A percentile compares a stretch with the other conserved stretches of the same genome.
Evolutionary conservation across 768 basidiomycete species (phyloP).

Genomic region (Panus rudis): DNA sequence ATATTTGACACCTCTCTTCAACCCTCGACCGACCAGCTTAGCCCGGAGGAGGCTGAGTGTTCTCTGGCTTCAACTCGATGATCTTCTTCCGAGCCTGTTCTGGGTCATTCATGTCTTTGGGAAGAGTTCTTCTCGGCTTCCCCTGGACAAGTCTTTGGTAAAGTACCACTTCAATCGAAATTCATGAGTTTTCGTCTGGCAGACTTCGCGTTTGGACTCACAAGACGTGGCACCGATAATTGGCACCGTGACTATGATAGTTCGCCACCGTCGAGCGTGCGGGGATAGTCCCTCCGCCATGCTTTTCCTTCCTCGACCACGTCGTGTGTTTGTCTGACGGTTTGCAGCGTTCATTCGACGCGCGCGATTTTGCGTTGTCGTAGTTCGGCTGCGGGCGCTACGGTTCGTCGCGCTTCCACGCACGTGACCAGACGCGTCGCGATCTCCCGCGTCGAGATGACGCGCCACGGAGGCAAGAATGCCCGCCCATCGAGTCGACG

Average conservation of each 20-base stretch:
- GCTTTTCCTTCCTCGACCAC: background rate
- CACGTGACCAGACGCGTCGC: too few species aligned
- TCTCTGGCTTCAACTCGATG: too few species aligned
- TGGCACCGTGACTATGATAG: conserved; percentile 56
- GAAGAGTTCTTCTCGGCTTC: conserved; percentile 38
- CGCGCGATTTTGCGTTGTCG: too few species aligned
- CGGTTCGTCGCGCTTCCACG: too few species aligned
- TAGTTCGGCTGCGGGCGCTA: too few species aligned
- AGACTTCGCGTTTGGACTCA: conserved; percentile 26
- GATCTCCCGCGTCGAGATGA: too few species aligned
- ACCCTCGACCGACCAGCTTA: too few species aligned
- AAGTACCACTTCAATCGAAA: conserved; percentile 43
- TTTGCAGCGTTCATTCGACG: background rate
- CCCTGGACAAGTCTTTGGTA: conserved; percentile 58
- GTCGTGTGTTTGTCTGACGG: background rate
- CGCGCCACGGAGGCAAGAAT: too few species aligned
- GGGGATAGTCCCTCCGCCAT: conserved; percentile 32
- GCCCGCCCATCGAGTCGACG: background rate
- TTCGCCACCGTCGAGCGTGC: conserved; percentile 38
- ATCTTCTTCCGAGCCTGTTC: conserved; percentile 12
- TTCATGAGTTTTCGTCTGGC: background rate
- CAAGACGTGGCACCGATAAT: conserved; percentile 60
- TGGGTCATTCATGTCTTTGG: conserved; percentile 17
- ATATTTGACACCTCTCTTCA: too few species aligned
- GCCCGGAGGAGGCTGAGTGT: too few species aligned